A percentile compares a stretch with the other conserved stretches of the same genome.
Evolutionary conservation across 805 yeast species (phyloP).

Genomic region (Lachancea kluyveri): DNA sequence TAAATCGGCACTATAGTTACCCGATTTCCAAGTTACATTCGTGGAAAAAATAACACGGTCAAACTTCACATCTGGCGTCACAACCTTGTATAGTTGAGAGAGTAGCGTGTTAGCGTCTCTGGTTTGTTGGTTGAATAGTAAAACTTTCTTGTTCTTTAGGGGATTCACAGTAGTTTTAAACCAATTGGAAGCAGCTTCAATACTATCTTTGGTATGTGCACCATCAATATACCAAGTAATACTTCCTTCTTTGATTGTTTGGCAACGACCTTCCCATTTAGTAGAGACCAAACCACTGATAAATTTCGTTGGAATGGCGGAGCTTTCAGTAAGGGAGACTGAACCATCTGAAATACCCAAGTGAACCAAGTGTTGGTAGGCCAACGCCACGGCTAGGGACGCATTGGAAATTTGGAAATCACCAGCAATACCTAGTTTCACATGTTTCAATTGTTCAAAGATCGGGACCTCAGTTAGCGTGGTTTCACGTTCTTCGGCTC

Average conservation of each 20-base stretch:
- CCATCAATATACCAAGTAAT: slow-evolving; percentile 88
- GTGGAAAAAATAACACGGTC: slow-evolving; percentile 83
- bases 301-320: slow-evolving; percentile 42
- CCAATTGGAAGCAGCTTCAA: slow-evolving; percentile 81
- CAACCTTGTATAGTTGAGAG: slow-evolving; percentile 41
- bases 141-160: slow-evolving; percentile 34
- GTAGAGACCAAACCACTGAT: slow-evolving; percentile 57
- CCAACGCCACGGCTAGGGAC: slow-evolving; percentile 72
- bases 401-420: slow-evolving; percentile 84
- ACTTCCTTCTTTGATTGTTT: slow-evolving; percentile 44
- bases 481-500: slow-evolving; percentile 62
- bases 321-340: slow-evolving; percentile 8
- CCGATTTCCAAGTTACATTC: slow-evolving; percentile 85
- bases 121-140: slow-evolving; percentile 91
- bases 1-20: slow-evolving; percentile 72
- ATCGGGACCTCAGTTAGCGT: slow-evolving; percentile 47
- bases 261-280: slow-evolving; percentile 96
- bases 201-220: slow-evolving; percentile 89
- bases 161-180: slow-evolving; percentile 34
- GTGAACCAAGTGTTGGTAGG: slow-evolving; percentile 49
- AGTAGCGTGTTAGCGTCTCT: slow-evolving; percentile 73
- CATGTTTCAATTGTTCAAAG: slow-evolving; percentile 31
- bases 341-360: slow-evolving; percentile 37
- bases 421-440: slow-evolving; percentile 70
- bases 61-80: slow-evolving; percentile 41